These are phyloP conservation scores for Arthroderma sp. DNA, from an alignment of 2,329 filamentous ascomycete species.

Conservation along the genomic window DNA sequence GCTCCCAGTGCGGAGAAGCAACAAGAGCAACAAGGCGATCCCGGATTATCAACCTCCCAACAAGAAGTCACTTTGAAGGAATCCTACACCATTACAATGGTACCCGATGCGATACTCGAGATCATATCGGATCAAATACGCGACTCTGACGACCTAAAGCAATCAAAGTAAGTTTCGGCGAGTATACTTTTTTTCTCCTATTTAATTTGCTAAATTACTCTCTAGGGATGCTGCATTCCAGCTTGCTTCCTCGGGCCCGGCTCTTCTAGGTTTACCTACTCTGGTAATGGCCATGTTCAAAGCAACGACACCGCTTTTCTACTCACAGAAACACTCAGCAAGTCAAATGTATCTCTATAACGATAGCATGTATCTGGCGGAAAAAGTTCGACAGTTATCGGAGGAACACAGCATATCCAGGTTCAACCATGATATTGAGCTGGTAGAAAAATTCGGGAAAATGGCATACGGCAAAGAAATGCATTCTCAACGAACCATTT, in stretches of 20 bases:
- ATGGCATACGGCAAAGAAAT: slow-evolving; percentile 51
- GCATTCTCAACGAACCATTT: slow-evolving; percentile 50
- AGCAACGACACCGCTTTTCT: slow-evolving; percentile 35
- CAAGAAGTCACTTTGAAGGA: slow-evolving; percentile 69
- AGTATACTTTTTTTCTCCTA: neutral
- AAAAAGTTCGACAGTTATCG: slow-evolving; percentile 38
- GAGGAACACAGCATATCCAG: slow-evolving; percentile 35
- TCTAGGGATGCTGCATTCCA: slow-evolving; percentile 21
- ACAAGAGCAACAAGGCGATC: neutral
- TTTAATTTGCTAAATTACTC: neutral
- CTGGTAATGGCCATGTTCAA: slow-evolving; percentile 39
- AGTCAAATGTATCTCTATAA: slow-evolving; percentile 55
- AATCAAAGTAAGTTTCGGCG: slow-evolving; percentile 23
- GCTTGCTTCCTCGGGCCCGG: slow-evolving; percentile 29
- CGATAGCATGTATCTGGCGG: slow-evolving; percentile 46
- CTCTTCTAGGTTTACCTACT: slow-evolving; percentile 33
- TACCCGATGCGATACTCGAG: slow-evolving; percentile 60
- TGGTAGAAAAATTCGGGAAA: slow-evolving; percentile 47
- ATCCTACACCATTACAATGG: slow-evolving; percentile 74
- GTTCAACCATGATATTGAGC: slow-evolving; percentile 41
- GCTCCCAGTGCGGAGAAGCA: slow-evolving; percentile 3
- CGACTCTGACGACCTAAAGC: slow-evolving; percentile 28
- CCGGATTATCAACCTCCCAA: slow-evolving; percentile 11
- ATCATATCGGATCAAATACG: slow-evolving; percentile 29
- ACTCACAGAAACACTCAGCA: slow-evolving; percentile 31